phyloP scores from a whole-genome alignment of 2,329 filamentous ascomycete genomes.

The Botryotinia narcissicola region DNA sequence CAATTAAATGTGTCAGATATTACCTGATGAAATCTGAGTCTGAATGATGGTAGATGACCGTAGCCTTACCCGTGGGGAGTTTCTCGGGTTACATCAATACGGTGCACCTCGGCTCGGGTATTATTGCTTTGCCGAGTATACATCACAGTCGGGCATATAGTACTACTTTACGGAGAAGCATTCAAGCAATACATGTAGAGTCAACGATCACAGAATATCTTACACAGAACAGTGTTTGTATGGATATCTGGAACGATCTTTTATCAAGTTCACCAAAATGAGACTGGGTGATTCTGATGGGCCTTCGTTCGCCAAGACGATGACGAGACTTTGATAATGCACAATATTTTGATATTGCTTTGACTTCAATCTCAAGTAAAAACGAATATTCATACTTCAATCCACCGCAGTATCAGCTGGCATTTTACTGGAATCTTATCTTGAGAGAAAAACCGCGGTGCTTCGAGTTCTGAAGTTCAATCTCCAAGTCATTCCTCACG shows the following conservation, averaged over 20 bases:
- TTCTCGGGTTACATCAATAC: neutral
- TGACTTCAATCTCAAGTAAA: accelerated
- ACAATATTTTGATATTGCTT: accelerated
- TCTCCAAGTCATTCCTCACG: no score
- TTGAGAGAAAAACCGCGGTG: neutral
- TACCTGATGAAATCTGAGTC: neutral
- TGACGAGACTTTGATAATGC: neutral
- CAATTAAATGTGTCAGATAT: neutral
- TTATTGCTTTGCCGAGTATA: neutral
- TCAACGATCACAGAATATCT: neutral
- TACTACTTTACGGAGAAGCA: neutral
- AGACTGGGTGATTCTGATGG: neutral
- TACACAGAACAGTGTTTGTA: neutral
- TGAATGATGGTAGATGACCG: accelerated
- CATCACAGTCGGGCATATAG: neutral
- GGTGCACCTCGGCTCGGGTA: neutral
- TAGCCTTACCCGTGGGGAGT: neutral
- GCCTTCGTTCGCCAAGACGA: neutral
- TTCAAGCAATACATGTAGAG: neutral
- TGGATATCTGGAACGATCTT: neutral
- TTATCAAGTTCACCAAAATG: neutral
- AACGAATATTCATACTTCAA: neutral
- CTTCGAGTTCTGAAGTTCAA: neutral
- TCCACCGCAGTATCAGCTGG: accelerated
- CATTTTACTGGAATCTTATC: neutral